Conservation (phyloP, 2,329 filamentous ascomycete species). For the Claviceps africana region DNA sequence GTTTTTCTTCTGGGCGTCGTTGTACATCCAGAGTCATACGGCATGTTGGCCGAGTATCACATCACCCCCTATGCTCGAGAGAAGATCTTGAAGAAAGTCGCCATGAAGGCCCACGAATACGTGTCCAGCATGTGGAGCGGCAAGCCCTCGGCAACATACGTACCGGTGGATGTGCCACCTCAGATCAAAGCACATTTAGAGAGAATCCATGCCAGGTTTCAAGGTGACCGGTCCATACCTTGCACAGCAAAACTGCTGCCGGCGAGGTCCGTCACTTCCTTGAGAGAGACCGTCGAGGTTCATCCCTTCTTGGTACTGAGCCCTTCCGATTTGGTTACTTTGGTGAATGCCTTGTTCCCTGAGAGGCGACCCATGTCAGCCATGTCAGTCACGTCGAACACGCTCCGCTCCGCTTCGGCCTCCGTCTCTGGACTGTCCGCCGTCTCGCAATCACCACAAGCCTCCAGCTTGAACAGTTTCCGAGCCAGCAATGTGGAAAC, state of each 20-base stretch:
- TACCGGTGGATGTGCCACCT: conserved; percentile 35
- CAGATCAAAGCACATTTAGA: conserved; percentile 57
- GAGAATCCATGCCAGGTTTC: conserved; percentile 53
- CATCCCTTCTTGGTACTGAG: conserved; percentile 70
- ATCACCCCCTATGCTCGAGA: conserved; percentile 84
- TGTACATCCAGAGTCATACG: conserved; percentile 72
- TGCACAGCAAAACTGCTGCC: conserved; percentile 48
- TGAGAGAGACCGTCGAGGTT: conserved; percentile 63
- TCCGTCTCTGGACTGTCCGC: conserved; percentile 54
- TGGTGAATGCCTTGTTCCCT: conserved; percentile 75
- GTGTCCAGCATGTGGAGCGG: conserved; percentile 67
- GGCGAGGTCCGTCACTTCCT: conserved; percentile 56
- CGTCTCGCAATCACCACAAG: conserved; percentile 57
- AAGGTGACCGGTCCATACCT: conserved; percentile 34
- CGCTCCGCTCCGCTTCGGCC: conserved; percentile 50
- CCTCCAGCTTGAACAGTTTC: conserved; percentile 40
- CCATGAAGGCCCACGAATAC: conserved; percentile 62
- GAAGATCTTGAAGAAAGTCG: conserved; percentile 66
- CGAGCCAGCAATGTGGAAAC: conserved; percentile 40
- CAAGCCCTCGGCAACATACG: conserved; percentile 42
- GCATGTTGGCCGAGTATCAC: conserved; percentile 76
- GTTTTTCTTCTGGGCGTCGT: conserved; percentile 73
- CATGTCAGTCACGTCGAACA: conserved; percentile 46
- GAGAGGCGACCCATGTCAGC: conserved; percentile 53
- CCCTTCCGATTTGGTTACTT: conserved; percentile 62